Percentiles rank a stretch among this genome's conserved stretches.
These are phyloP conservation scores for Wallacemonas sp. DNA, from an alignment of 208 protist genomes.

Conservation along the genomic window DNA sequence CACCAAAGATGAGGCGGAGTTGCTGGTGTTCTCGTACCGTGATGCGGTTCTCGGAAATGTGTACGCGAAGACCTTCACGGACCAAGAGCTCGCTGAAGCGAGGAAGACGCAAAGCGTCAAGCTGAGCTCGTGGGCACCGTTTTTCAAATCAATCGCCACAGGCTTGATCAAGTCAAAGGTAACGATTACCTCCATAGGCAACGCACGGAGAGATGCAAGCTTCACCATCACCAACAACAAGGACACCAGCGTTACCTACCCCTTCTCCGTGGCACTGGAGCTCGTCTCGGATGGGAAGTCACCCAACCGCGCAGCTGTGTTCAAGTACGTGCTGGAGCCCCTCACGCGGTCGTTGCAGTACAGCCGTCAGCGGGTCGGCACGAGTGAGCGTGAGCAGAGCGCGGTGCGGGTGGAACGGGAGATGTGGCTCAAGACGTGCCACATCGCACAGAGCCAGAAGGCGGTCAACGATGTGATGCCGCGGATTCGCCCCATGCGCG, in stretches of 20 bases:
- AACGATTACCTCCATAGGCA: slow-evolving; percentile 26
- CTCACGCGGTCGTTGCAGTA: slow-evolving; percentile 55
- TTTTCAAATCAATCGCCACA: slow-evolving; percentile 86
- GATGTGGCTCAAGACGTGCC: slow-evolving; percentile 26
- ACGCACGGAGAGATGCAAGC: slow-evolving; percentile 32
- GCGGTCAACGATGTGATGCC: slow-evolving; percentile 51
- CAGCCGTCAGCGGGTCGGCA: slow-evolving; percentile 16
- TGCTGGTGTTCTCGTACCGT: slow-evolving; percentile 65
- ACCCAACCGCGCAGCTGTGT: slow-evolving; percentile 28
- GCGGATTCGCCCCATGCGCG: slow-evolving; percentile 60
- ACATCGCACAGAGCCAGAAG: slow-evolving; percentile 27
- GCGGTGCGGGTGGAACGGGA: slow-evolving; percentile 48
- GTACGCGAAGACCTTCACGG: slow-evolving; percentile 63
- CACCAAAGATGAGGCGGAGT: slow-evolving; percentile 30
- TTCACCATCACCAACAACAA: slow-evolving; percentile 76
- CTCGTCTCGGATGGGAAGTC: slow-evolving; percentile 44
- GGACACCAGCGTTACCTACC: slow-evolving; percentile 45
- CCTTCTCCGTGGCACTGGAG: slow-evolving; percentile 51
- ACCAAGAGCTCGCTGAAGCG: slow-evolving; percentile 53
- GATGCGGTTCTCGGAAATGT: slow-evolving; percentile 46
- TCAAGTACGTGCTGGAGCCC: slow-evolving; percentile 63
- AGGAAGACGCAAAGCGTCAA: slow-evolving; percentile 52
- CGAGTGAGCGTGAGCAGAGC: slow-evolving; percentile 21
- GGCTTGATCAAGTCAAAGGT: slow-evolving; percentile 75
- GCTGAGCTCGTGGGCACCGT: slow-evolving; percentile 67